Evolutionary conservation across 108 stramenopile species (phyloP).

Genomic region (Skeletonema tropicum): DNA sequence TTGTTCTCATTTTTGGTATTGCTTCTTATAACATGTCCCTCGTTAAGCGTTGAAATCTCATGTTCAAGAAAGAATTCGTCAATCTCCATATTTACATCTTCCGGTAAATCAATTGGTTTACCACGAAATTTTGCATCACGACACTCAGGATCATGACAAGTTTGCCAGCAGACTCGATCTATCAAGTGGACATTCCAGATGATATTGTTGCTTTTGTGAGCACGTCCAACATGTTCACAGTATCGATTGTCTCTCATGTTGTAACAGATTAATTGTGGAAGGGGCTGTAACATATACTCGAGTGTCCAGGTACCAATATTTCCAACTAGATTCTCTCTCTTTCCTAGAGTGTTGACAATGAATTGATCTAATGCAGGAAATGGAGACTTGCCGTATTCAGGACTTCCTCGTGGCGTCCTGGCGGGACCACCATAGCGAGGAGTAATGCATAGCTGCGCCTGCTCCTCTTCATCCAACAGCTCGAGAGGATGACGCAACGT

Average conservation of each 20-base stretch:
- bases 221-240: constrained; percentile 74
- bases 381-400: constrained; percentile 56
- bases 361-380: constrained; percentile 71
- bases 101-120: constrained; percentile 37
- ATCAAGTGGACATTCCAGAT: constrained; percentile 81
- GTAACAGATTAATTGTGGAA: constrained; percentile 63
- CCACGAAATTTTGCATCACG: constrained; percentile 47
- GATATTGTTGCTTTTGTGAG: constrained; percentile 84
- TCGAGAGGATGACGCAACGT: constrained; percentile 36
- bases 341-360: constrained; percentile 54
- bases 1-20: not conserved
- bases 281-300: constrained; percentile 39
- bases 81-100: constrained; percentile 53
- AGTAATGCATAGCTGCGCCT: constrained; percentile 6
- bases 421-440: constrained; percentile 7
- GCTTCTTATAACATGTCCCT: constrained; percentile 10
- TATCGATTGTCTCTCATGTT: constrained; percentile 79
- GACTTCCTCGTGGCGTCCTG: constrained; percentile 11
- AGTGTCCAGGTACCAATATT: constrained; percentile 79
- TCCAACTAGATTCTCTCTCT: constrained; percentile 65
- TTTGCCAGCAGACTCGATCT: constrained; percentile 63
- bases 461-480: constrained; percentile 8
- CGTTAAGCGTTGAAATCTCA: constrained; percentile 41
- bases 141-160: constrained; percentile 88
- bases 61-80: constrained; percentile 52